Base-by-base conservation (phyloP, 352 stramenopile genomes). In the Phytophthora multivora region DNA sequence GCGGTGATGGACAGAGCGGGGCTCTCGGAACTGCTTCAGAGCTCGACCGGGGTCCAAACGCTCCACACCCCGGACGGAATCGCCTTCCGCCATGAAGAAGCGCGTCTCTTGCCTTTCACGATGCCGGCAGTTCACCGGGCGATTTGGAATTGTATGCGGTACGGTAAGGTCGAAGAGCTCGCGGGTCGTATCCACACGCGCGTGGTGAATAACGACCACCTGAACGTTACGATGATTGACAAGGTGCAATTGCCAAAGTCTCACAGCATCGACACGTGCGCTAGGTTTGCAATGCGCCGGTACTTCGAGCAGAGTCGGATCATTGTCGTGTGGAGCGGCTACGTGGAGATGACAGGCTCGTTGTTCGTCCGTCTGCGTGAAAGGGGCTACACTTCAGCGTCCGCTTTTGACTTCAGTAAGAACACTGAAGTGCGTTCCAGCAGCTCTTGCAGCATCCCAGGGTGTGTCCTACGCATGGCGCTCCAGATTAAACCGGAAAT, bases 301-400 rank as follows among this genome's bases (percentile, higher is more conserved):
- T 77, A 70, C 38, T 51, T 67, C 12, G 56, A 73, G 25, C 19
- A 54, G 4, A 26, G 62, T 42, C 70, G 63, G 5, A 50, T 62
- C 16, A 51, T 73, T 7, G 26, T 71, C 5, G 59, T 82, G 10
- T 82, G 70, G 67, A 73, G 59, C 6, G 57, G 53, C n/a, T 67
- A 69, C 26, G 62, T 79, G 12, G 70, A 82, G 59, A 59, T 72
- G 1, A 31, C 59, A 10, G 73, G 70, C 0, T 70, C 57, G 0
- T 40, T 79, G 16, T 72, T 61, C 25, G 62, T 82, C 31, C 70
- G 67, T 4, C 51, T 82, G 23, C 67, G 51, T 10, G 73, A 82
- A 41, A 71, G 59, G 6, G 73, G 73, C 9, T 80, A 70, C 59
- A 64, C 50, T 2, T 57, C 61, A 9, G 35, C 25, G 8, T 67